These are phyloP conservation scores for Fagus crenata DNA, from an alignment of 306 rosid species.

Conservation along the genomic window DNA sequence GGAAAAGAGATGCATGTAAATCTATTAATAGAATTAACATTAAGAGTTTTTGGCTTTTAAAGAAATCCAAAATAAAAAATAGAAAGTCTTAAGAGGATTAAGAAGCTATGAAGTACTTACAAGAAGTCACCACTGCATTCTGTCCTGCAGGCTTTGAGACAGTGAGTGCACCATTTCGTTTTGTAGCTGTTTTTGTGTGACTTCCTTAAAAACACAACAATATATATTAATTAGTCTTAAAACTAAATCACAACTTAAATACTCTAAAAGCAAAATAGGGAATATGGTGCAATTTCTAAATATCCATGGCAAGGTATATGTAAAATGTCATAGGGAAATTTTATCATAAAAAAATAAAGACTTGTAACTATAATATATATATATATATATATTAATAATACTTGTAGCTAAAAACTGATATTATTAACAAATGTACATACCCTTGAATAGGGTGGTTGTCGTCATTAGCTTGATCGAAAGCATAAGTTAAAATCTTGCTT, in stretches of 20 bases:
- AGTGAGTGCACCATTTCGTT: not conserved
- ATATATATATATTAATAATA: no score
- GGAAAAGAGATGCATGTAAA: no score
- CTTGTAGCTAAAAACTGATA: not conserved
- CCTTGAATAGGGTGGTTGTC: not conserved
- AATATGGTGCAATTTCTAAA: no score
- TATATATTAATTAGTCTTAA: not conserved
- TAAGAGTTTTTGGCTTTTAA: no score
- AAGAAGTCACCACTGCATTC: not conserved
- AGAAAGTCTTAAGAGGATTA: not conserved
- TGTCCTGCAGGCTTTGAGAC: not conserved
- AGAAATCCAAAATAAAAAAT: no score
- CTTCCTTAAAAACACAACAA: not conserved
- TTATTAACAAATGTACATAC: not conserved
- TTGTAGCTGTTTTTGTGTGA: not conserved
- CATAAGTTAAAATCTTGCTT: not conserved
- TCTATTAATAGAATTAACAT: no score
- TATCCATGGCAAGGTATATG: no score
- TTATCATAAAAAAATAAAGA: no score
- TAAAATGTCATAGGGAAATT: no score
- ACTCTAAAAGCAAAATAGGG: no score
- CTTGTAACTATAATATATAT: no score
- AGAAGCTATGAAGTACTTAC: not conserved
- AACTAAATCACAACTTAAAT: no score
- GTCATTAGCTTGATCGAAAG: not conserved